Percentiles rank a stretch among this genome's conserved stretches.
Conservation (phyloP, 176 grass and related monocot genomes). For the Carex cristatella region DNA sequence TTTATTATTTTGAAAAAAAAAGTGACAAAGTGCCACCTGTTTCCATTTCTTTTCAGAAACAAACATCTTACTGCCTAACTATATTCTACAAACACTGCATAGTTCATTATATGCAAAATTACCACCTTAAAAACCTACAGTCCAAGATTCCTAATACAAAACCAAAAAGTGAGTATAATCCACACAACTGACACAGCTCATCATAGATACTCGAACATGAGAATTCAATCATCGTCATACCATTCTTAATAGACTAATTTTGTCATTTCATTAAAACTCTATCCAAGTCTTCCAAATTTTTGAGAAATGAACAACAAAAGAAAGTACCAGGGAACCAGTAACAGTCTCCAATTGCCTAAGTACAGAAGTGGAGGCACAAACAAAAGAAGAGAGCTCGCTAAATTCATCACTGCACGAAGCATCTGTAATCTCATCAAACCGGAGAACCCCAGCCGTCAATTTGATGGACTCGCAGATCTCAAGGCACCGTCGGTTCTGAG, state of each 20-base stretch:
- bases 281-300: neutral
- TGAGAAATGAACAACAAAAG: neutral
- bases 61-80: neutral
- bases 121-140: neutral
- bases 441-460: slow-evolving; percentile 62
- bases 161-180: neutral
- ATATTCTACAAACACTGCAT: neutral
- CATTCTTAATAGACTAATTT: neutral
- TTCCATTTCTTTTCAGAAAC: neutral
- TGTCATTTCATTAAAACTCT: neutral
- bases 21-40: neutral
- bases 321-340: slow-evolving; percentile 60
- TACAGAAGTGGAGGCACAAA: slow-evolving; percentile 36
- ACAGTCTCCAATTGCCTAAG: slow-evolving; percentile 60
- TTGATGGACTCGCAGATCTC: slow-evolving; percentile 29
- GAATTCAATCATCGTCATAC: neutral
- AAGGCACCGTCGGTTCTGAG: neutral
- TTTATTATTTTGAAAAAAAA: neutral
- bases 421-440: slow-evolving; percentile 23
- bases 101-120: neutral
- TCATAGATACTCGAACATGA: neutral
- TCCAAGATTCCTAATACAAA: neutral
- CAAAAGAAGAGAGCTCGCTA: slow-evolving; percentile 48
- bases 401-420: slow-evolving; percentile 24
- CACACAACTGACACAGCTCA: neutral